A percentile compares a stretch with the other conserved stretches of the same genome.
Evolutionary conservation across 2,329 filamentous ascomycete species (phyloP).

Genomic region (Fusarium armeniacum): DNA sequence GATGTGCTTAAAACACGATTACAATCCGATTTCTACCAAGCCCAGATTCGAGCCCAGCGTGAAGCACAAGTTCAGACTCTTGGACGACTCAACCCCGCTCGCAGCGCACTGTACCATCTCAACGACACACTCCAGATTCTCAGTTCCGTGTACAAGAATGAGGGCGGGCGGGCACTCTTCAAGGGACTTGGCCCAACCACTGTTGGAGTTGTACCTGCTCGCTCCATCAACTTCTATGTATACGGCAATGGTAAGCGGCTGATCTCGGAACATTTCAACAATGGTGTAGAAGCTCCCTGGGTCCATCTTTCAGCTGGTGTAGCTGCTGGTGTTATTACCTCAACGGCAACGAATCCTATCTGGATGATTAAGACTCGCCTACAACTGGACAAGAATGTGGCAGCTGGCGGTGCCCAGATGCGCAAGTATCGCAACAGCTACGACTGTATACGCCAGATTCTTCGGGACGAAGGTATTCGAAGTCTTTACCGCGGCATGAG

Average conservation of each 20-base stretch:
- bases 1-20: conserved; percentile 94
- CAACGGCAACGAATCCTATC: conserved; percentile 94
- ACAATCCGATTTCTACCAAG: conserved; percentile 94
- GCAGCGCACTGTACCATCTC: conserved; percentile 80
- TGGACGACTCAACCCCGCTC: conserved; percentile 69
- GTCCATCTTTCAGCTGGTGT: conserved; percentile 85
- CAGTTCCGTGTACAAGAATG: conserved; percentile 80
- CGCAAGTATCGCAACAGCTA: conserved; percentile 88
- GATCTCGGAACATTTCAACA: conserved; percentile 80
- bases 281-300: conserved; percentile 76
- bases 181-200: conserved; percentile 94
- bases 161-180: conserved; percentile 90
- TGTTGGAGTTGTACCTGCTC: conserved; percentile 88
- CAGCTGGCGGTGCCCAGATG: conserved; percentile 67
- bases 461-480: conserved; percentile 82
- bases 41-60: conserved; percentile 78
- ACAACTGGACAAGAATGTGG: conserved; percentile 89
- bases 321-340: conserved; percentile 84
- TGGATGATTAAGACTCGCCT: conserved; percentile 96
- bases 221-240: conserved; percentile 93
- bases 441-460: conserved; percentile 87
- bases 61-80: conserved; percentile 68
- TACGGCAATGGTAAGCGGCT: conserved; percentile 93
- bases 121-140: conserved; percentile 90
- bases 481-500: conserved; percentile 92